A percentile compares a stretch with the other conserved stretches of the same genome.
Conservation (phyloP, 2,329 filamentous ascomycete species). For the Aquanectria penicillioides region DNA sequence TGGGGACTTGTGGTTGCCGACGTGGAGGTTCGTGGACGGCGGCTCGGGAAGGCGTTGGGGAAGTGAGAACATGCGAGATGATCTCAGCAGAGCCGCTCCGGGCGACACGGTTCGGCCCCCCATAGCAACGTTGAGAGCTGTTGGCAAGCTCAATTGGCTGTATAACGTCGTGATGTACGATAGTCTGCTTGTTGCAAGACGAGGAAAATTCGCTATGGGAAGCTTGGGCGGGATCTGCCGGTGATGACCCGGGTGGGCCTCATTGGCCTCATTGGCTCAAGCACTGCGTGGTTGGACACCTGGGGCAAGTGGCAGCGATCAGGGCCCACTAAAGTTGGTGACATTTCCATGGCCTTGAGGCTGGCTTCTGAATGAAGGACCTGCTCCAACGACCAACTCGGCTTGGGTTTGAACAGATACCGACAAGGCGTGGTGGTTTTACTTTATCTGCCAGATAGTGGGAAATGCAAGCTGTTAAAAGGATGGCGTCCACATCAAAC, state of each 20-base stretch:
- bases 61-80: constrained; percentile 89
- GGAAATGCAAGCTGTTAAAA: constrained; percentile 49
- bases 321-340: constrained; percentile 35
- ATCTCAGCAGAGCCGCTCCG: constrained; percentile 78
- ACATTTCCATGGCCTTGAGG: constrained; percentile 21
- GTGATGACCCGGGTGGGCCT: constrained; percentile 44
- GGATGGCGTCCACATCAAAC: constrained; percentile 58
- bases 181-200: constrained; percentile 28
- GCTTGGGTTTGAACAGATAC: constrained; percentile 13
- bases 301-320: constrained; percentile 3
- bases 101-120: constrained; percentile 59
- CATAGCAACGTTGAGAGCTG: constrained; percentile 45
- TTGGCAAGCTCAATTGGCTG: constrained; percentile 44
- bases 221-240: constrained; percentile 42
- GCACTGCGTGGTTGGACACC: neutral
- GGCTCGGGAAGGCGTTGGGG: constrained; percentile 78
- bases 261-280: constrained; percentile 32
- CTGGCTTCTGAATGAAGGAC: constrained; percentile 15
- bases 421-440: neutral
- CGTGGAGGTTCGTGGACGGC: constrained; percentile 54
- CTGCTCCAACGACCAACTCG: constrained; percentile 21
- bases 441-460: constrained; percentile 16
- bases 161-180: constrained; percentile 33
- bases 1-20: constrained; percentile 49
- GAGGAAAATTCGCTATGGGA: constrained; percentile 45